These are phyloP conservation scores for Streptanthus diversifolius DNA, from an alignment of 345 rosid genomes.

Conservation along the genomic window DNA sequence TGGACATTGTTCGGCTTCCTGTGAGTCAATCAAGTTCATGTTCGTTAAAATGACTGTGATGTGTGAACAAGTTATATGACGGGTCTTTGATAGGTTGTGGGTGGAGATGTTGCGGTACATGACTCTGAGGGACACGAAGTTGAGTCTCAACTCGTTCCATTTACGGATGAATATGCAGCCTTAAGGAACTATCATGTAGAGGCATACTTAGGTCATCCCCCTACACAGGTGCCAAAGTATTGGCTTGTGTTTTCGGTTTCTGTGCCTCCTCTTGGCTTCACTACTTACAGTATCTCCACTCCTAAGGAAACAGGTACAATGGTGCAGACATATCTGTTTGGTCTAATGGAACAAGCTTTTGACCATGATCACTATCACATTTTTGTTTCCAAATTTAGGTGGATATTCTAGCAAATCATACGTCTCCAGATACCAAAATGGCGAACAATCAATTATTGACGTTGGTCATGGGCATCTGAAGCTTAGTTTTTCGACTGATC, in stretches of 20 bases:
- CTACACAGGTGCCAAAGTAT: slow-evolving; percentile 59
- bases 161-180: slow-evolving; percentile 48
- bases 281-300: slow-evolving; percentile 64
- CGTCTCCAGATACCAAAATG: slow-evolving; percentile 41
- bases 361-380: neutral
- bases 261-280: slow-evolving; percentile 92
- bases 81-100: slow-evolving; percentile 47
- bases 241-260: slow-evolving; percentile 81
- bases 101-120: slow-evolving; percentile 56
- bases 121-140: slow-evolving; percentile 81
- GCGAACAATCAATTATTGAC: slow-evolving; percentile 45
- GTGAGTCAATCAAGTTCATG: slow-evolving; percentile 46
- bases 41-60: neutral
- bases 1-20: slow-evolving; percentile 76
- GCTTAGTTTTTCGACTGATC: slow-evolving; percentile 55
- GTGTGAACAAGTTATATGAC: neutral
- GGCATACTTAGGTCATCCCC: slow-evolving; percentile 68
- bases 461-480: slow-evolving; percentile 71
- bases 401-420: slow-evolving; percentile 49
- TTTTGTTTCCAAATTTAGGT: slow-evolving; percentile 43
- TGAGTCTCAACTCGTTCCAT: slow-evolving; percentile 79
- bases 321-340: slow-evolving; percentile 11
- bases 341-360: slow-evolving; percentile 20
- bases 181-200: slow-evolving; percentile 64
- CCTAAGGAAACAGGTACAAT: slow-evolving; percentile 58